phyloP scores from a whole-genome alignment of 371 early-diverging fungal genomes.

The Actinomortierella ambigua region DNA sequence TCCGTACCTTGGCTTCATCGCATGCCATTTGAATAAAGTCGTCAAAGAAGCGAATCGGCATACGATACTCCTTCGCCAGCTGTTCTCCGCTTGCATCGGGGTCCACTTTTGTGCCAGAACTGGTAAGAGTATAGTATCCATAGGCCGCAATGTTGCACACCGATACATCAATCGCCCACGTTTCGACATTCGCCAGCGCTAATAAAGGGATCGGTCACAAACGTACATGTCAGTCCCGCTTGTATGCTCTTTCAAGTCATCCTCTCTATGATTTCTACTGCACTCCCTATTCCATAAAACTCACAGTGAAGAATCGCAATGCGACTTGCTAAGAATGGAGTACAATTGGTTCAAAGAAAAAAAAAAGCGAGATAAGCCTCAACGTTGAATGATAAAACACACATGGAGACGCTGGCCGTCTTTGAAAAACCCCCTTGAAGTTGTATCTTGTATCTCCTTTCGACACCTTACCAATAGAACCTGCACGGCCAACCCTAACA shows the following conservation, averaged over 20 bases:
- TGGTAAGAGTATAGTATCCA: constrained; percentile 35
- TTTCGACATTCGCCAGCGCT: constrained; percentile 62
- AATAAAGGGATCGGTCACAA: neutral
- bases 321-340: constrained; percentile 37
- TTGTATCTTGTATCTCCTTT: neutral
- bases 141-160: constrained; percentile 57
- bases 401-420: too few relatives aligned
- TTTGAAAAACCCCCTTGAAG: constrained; percentile 9
- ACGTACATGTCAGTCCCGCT: too few relatives aligned
- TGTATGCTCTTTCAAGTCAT: neutral
- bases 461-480: constrained; percentile 29
- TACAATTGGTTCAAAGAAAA: too few relatives aligned
- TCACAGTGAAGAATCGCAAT: constrained; percentile 56
- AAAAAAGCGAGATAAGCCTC: neutral
- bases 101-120: constrained; percentile 26
- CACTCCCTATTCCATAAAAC: neutral
- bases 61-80: constrained; percentile 18
- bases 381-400: too few relatives aligned
- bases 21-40: constrained; percentile 62
- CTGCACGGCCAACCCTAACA: constrained; percentile 49
- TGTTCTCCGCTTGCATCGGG: constrained; percentile 10
- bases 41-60: constrained; percentile 53
- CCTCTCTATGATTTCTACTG: neutral
- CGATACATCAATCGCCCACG: constrained; percentile 68
- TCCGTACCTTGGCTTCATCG: constrained; percentile 55